These are phyloP conservation scores for Ascoidea rubescens DNA, from an alignment of 805 yeast species.

Conservation along the genomic window DNA sequence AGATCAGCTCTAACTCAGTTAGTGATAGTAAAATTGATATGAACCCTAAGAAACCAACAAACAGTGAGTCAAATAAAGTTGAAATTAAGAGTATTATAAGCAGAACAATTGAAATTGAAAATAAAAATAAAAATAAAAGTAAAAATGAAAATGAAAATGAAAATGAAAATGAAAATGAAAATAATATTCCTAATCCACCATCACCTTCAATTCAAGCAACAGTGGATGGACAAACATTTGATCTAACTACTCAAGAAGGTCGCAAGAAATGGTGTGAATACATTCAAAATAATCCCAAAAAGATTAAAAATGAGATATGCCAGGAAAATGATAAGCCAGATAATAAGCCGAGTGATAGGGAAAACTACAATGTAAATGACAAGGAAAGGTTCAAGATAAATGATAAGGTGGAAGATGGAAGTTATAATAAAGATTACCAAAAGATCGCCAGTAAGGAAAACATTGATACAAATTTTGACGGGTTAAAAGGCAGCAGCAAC, in stretches of 20 bases:
- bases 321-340: neutral
- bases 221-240: conserved; percentile 5
- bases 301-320: neutral
- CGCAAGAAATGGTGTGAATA: conserved; percentile 7
- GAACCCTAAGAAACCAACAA: too few species aligned
- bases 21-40: neutral
- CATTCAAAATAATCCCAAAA: neutral
- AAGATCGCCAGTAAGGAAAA: neutral
- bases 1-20: neutral
- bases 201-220: conserved; percentile 4
- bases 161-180: too few species aligned
- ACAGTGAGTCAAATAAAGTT: neutral
- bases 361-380: neutral
- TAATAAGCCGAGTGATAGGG: neutral
- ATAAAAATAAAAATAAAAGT: too few species aligned
- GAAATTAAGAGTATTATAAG: neutral
- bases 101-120: too few species aligned
- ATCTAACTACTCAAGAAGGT: conserved; percentile 7
- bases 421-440: too few species aligned
- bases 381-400: neutral
- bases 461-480: neutral
- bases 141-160: too few species aligned
- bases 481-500: neutral
- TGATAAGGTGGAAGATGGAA: neutral
- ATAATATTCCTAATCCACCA: too few species aligned